phyloP scores from a whole-genome alignment of 192 early-diverging fungal genomes.

The Lobosporangium transversale region DNA sequence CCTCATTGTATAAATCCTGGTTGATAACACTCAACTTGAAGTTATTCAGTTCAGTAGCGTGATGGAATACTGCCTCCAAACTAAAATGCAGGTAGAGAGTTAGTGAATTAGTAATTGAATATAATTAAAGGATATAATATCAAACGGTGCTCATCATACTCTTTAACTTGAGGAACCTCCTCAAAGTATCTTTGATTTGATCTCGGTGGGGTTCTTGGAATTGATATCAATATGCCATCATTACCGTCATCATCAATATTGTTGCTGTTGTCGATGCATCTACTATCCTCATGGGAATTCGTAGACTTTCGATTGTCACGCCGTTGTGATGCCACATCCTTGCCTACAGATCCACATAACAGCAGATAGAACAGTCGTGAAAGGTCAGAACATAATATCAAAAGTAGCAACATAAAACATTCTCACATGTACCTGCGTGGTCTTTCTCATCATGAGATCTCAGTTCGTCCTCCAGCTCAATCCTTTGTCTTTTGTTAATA shows the following conservation, averaged over 20 bases:
- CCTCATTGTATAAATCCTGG: constrained; percentile 24
- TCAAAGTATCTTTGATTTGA: background rate
- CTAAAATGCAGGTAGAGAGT: constrained; percentile 1
- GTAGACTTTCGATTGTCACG: background rate
- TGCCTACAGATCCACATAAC: background rate
- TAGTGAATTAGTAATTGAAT: too few species aligned
- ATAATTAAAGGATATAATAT: background rate
- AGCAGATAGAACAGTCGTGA: background rate
- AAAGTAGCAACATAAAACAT: background rate
- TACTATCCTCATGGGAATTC: background rate
- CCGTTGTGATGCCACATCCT: background rate
- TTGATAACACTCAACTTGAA: constrained; percentile 18
- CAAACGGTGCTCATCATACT: constrained; percentile 3
- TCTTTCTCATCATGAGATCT: constrained; percentile 6
- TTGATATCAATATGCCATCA: background rate
- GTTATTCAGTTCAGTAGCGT: background rate
- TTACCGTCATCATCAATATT: background rate
- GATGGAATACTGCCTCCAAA: constrained; percentile 22
- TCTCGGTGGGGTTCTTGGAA: background rate
- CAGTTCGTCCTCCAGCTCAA: background rate
- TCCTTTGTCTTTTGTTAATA: constrained; percentile 3
- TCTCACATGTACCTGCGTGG: constrained; percentile 1
- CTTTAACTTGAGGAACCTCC: background rate
- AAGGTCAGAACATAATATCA: background rate
- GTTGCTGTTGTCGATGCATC: too few species aligned